These are phyloP conservation scores for Phytopythium montanum DNA, from an alignment of 352 stramenopile species.

Conservation along the genomic window DNA sequence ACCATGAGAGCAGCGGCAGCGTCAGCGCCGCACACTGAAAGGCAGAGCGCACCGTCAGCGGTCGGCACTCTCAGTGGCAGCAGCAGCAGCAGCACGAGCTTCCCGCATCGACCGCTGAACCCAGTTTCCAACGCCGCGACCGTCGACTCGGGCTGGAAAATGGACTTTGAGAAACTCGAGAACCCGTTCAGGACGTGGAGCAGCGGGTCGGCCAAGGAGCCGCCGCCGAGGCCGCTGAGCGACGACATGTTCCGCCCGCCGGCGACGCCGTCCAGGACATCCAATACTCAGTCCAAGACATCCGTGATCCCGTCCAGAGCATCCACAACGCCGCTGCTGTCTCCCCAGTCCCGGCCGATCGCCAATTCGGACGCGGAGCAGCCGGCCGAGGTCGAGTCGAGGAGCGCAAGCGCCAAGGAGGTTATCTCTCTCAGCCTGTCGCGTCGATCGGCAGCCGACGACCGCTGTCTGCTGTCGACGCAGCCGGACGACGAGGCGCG, in stretches of 20 bases:
- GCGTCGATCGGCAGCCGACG: conserved; percentile 31
- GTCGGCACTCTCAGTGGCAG: neutral
- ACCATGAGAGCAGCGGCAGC: neutral
- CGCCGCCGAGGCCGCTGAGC: conserved; percentile 37
- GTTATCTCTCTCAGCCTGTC: conserved; percentile 50
- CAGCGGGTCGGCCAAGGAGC: conserved; percentile 28
- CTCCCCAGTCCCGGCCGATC: conserved; percentile 5
- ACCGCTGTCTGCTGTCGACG: conserved; percentile 45
- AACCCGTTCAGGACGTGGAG: conserved; percentile 81
- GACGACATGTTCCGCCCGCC: conserved; percentile 51
- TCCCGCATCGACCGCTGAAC: conserved; percentile 16
- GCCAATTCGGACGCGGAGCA: neutral
- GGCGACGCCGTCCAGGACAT: conserved; percentile 22
- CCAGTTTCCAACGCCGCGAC: conserved; percentile 7
- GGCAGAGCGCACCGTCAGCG: neutral
- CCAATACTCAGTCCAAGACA: conserved; percentile 10
- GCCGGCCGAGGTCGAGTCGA: conserved; percentile 5
- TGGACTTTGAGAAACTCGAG: conserved; percentile 68
- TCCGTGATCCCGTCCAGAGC: conserved; percentile 27
- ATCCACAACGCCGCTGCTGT: conserved; percentile 19
- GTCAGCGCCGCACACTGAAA: neutral
- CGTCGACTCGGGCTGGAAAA: conserved; percentile 33
- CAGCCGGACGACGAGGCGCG: conserved; percentile 46
- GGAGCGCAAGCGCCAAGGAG: conserved; percentile 34
- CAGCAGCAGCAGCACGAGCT: conserved; percentile 11